phyloP scores from a whole-genome alignment of 805 yeast species.

The Diddensiella santjacobensis region DNA sequence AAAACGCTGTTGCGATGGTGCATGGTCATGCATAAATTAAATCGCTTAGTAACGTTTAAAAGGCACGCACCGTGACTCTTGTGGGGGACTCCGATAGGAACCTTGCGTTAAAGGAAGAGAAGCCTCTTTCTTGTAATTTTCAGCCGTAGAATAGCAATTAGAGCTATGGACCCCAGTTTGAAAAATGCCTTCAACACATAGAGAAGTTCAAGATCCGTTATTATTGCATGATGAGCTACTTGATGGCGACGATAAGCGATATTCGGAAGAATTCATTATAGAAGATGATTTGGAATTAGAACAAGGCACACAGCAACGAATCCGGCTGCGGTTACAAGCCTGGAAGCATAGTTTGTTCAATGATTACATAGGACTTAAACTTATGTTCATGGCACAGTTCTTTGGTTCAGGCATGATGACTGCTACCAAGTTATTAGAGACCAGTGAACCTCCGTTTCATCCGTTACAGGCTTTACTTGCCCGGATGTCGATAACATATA shows the following conservation, averaged over 20 bases:
- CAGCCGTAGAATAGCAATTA: no score
- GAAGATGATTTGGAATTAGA: neutral
- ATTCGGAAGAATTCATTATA: neutral
- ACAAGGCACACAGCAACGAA: neutral
- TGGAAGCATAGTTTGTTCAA: slow-evolving; percentile 2
- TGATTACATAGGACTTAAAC: slow-evolving; percentile 49
- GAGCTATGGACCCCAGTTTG: neutral
- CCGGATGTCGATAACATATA: slow-evolving; percentile 70
- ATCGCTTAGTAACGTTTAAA: neutral
- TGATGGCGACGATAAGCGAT: neutral
- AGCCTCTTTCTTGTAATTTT: no score
- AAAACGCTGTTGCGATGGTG: neutral
- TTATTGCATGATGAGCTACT: neutral
- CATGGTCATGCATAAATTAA: neutral
- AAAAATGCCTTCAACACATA: neutral
- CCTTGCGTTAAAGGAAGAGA: no score
- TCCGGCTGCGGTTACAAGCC: neutral
- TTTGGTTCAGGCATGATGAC: slow-evolving; percentile 76
- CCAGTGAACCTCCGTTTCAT: slow-evolving; percentile 65
- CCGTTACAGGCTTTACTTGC: slow-evolving; percentile 76
- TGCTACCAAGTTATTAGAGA: slow-evolving; percentile 68
- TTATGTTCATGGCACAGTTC: slow-evolving; percentile 60
- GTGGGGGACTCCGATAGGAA: neutral
- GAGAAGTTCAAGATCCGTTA: neutral
- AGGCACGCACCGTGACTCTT: no score